A percentile compares a stretch with the other conserved stretches of the same genome.
These are phyloP conservation scores for Termitomyces sp. DNA, from an alignment of 768 basidiomycete genomes.

Conservation along the genomic window DNA sequence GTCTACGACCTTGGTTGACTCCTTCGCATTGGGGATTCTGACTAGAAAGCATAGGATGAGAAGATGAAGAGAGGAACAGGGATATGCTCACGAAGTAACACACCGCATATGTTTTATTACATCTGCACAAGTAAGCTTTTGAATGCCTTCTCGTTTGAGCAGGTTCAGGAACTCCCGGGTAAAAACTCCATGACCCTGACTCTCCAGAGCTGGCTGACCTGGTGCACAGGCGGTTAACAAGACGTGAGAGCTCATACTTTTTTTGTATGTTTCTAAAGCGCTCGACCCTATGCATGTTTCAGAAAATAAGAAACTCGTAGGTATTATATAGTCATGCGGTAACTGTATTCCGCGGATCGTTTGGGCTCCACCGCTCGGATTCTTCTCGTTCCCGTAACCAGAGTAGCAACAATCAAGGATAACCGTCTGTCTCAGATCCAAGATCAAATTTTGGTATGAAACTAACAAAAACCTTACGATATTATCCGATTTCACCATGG, in stretches of 20 bases:
- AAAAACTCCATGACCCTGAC: not conserved
- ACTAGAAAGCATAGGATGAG: not conserved
- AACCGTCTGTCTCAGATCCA: constrained; percentile 1
- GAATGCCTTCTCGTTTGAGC: not conserved
- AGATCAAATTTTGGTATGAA: not conserved
- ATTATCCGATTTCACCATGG: constrained; percentile 4
- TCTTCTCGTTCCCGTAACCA: not conserved
- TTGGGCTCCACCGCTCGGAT: not conserved
- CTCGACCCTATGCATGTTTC: not conserved
- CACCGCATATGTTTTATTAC: not conserved
- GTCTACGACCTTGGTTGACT: not conserved
- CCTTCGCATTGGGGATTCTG: constrained; percentile 6
- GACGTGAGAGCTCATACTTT: not conserved
- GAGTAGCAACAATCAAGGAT: constrained; percentile 9
- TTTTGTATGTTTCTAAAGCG: not conserved
- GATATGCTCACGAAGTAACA: not conserved
- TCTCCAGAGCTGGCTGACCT: not conserved
- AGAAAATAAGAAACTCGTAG: not conserved
- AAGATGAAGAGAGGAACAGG: not conserved
- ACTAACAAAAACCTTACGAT: not conserved
- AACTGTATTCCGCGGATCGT: not conserved
- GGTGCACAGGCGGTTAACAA: not conserved
- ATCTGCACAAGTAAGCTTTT: constrained; percentile 1
- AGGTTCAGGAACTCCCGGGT: not conserved
- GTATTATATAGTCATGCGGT: not conserved